Evolutionary conservation across 225 moss, liverwort and hornwort genomes (phyloP).

Genomic region (Pseudoscleropodium purum): DNA sequence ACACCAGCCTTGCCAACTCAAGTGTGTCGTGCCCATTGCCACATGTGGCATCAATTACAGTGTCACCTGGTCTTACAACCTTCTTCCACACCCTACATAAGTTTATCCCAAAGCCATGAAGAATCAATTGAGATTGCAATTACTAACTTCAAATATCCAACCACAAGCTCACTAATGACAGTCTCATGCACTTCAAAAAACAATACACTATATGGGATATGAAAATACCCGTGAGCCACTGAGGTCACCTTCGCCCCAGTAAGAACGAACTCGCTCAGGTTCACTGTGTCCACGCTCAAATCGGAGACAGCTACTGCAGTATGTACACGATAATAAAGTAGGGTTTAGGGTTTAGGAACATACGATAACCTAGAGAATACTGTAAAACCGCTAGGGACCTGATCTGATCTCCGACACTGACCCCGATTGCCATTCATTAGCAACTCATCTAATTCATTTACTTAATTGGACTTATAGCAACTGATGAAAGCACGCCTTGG

Average conservation of each 20-base stretch:
- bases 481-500: not conserved
- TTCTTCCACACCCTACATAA: slow-evolving; percentile 66
- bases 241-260: slow-evolving; percentile 45
- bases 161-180: not conserved
- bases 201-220: not conserved
- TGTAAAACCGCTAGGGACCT: not conserved
- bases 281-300: slow-evolving; percentile 10
- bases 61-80: slow-evolving; percentile 71
- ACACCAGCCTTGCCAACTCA: slow-evolving; percentile 66
- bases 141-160: not conserved
- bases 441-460: not conserved
- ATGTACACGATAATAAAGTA: not conserved
- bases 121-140: not conserved
- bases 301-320: slow-evolving; percentile 17
- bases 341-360: not conserved
- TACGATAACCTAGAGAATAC: not conserved
- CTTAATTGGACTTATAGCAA: not conserved
- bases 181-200: not conserved
- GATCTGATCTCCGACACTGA: not conserved
- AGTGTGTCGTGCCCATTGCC: slow-evolving; percentile 89
- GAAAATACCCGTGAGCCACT: slow-evolving; percentile 45
- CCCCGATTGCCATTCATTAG: not conserved
- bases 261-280: slow-evolving; percentile 34
- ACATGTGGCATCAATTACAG: slow-evolving; percentile 85
- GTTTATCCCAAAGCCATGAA: not conserved